Conservation (phyloP, 441 rosid species). For the Erodium texanum region DNA sequence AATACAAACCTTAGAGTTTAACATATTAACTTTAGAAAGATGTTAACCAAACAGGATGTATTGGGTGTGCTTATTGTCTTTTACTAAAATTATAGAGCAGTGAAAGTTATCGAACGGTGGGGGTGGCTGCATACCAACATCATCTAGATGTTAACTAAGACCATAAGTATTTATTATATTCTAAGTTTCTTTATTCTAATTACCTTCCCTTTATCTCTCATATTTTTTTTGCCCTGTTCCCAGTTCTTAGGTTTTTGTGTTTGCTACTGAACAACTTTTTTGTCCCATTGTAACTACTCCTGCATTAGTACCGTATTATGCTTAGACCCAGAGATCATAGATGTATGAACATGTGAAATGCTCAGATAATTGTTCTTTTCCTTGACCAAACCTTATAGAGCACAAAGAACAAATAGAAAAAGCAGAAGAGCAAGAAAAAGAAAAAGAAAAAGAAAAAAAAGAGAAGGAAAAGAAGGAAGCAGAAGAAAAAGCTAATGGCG, state of each 20-base stretch:
- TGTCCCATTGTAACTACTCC: not conserved
- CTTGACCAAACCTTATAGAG: constrained; percentile 32
- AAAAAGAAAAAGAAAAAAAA: constrained; percentile 78
- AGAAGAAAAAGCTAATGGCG: constrained; percentile 34
- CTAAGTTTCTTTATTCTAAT: not conserved
- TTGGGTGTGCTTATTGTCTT: not conserved
- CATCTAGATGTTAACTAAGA: not conserved
- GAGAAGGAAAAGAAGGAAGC: constrained; percentile 67
- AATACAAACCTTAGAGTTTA: not conserved
- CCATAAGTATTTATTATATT: not conserved
- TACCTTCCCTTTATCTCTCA: not conserved
- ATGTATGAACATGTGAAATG: not conserved
- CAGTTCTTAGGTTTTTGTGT: not conserved
- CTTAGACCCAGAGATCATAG: not conserved
- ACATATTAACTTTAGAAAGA: not conserved
- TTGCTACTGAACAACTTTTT: not conserved
- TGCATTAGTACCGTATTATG: not conserved
- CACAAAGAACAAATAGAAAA: constrained; percentile 85
- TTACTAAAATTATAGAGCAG: not conserved
- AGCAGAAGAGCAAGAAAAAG: constrained; percentile 77
- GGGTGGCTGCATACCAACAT: not conserved
- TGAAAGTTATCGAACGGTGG: not conserved
- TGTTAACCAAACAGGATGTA: not conserved
- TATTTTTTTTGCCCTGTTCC: not conserved
- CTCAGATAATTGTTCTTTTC: not conserved